Base-by-base conservation (phyloP, 129 eudicot genomes). In the Ambrosia trifida region DNA sequence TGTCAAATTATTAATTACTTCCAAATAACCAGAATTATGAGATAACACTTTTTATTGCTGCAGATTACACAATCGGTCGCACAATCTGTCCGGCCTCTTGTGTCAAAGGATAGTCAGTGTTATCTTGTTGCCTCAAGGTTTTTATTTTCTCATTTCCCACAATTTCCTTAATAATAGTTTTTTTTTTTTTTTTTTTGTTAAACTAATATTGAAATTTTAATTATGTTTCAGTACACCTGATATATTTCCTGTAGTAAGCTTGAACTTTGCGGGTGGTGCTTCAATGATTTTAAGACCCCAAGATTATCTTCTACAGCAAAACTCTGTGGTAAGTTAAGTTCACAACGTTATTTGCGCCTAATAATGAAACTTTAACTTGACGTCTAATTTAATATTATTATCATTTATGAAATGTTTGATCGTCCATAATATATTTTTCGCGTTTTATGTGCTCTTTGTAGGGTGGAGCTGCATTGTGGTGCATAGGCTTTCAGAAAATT, bases 401-500 rank as follows among this genome's bases (percentile, higher is more conserved):
- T 14, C 18, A 59, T 31, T 59, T 31, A 59, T 59, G 65, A 59
- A 59, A 32, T 5, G 9, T 59, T 59, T 31, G 13, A 30, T 32
- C 41, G 11, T 32, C 65, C 13, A 13, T 28, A 59, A 59, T 30
- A 58, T 35, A 28, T 58, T 58, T 30, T 11, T 58, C n/a, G 7
- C 64, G 49, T 7, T 17, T 43, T 45, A n/a, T 60, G 11, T 69
- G 58, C 59, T 69, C 58, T 64, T 5, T 74, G 75, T 80, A 93
- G 98, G 90, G 83, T 41, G 98, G 96, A n/a, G 87, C 88, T 76
- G 85, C 86, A 38, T 91, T 88, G 19, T 89, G 98, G 97, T 89
- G 97, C 84, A 87, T 94, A 58, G 96, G 97, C 64, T 83, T 90
- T 78, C 97, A 87, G 84, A 85, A 85, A 66, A 81, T 84, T 32